Conservation (phyloP, 495 filamentous ascomycete species). For the Hypoxylon lienhwacheense region DNA sequence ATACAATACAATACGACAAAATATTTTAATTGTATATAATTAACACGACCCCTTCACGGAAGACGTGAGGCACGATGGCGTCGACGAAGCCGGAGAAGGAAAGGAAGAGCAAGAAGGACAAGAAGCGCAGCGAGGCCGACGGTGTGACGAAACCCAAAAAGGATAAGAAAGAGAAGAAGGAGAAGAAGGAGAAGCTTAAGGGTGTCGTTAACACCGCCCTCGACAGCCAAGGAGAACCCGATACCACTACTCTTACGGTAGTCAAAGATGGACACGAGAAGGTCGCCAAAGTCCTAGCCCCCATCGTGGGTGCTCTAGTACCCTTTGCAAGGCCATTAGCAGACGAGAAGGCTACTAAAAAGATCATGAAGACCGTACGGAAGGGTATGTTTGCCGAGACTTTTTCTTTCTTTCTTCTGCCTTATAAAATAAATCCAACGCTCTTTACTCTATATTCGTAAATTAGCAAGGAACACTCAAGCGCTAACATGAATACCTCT, state of each 20-base stretch:
- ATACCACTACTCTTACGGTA: conserved; percentile 38
- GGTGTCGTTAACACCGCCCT: conserved; percentile 56
- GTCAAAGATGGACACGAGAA: conserved; percentile 49
- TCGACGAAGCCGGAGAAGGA: conserved; percentile 58
- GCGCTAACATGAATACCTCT: conserved; percentile 23
- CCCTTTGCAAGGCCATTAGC: conserved; percentile 93
- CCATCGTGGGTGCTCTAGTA: conserved; percentile 72
- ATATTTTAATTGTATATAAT: no score
- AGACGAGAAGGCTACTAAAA: conserved; percentile 89
- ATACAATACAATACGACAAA: not conserved
- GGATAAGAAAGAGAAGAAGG: conserved; percentile 72
- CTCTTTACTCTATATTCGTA: not conserved
- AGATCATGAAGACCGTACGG: conserved; percentile 89
- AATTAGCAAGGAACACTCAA: not conserved
- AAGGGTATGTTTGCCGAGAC: conserved; percentile 67
- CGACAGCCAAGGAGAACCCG: conserved; percentile 44
- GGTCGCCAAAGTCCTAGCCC: conserved; percentile 51
- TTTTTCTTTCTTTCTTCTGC: not conserved
- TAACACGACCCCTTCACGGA: no score
- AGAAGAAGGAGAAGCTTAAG: conserved; percentile 63
- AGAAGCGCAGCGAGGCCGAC: conserved; percentile 74
- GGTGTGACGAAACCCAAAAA: conserved; percentile 72
- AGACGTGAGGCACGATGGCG: conserved; percentile 28
- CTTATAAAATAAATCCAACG: not conserved
- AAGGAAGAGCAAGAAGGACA: conserved; percentile 78